Base-by-base conservation (phyloP, 2,329 filamentous ascomycete genomes). In the Penicillium palitans region DNA sequence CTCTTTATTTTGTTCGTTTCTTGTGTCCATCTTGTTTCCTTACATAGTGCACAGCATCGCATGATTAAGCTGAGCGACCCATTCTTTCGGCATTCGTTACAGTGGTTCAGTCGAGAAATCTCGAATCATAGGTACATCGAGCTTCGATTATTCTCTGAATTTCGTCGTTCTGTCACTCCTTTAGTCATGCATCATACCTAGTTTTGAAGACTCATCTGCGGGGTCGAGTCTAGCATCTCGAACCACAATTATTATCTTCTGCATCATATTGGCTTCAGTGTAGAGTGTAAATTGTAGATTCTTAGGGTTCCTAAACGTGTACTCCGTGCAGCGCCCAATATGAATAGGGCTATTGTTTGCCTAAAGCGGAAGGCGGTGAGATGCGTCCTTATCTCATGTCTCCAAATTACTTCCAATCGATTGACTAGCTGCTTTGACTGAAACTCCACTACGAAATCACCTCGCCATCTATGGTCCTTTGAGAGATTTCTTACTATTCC, bases 31-130 rank as follows among this genome's bases (percentile, higher is more conserved):
- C 19, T 61, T 37, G 52, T 60, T 57, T 62, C 61, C 53, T 55
- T 64, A 61, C 56, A 67, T 63, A 58, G 37, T 61, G 59, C 58
- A 61, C 61, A 63, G 56, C 60, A 57, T 67, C 60, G 63, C 61
- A 67, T 68, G 19, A 53, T 57, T 58, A 60, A 59, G 63, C 64
- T 57, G 41, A 67, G 63, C 63, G 63, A 51, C 50, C 59, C 47
- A 51, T 56, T 62, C 49, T 27, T 52, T 47, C 33, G n/a, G 55
- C 13, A 39, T 53, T n/a, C 15, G 10, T 52, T 55, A 57, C 48
- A 46, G 42, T 57, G 35, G 58, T 40, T 39, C 53, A 46, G 44
- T 42, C 55, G 52, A 54, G 55, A 42, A 29, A 29, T 31, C 29
- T 33, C 24, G 17, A n/a, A 56, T 44, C 57, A 51, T 61, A 49